A percentile compares a stretch with the other conserved stretches of the same genome.
These are phyloP conservation scores for Phaffomyces antillensis DNA, from an alignment of 805 yeast species.

Conservation along the genomic window DNA sequence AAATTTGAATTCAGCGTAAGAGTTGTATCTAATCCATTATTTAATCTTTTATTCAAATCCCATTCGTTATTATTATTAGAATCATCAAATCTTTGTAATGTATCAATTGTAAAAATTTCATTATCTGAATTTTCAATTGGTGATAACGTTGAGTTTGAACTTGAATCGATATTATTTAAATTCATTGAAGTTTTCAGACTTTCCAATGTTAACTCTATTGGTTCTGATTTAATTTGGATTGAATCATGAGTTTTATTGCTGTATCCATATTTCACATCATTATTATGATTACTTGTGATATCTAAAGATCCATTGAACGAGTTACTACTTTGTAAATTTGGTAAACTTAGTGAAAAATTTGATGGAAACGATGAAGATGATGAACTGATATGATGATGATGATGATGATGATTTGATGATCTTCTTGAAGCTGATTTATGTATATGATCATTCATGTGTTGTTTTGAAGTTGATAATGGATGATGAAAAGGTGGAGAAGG, in stretches of 20 bases:
- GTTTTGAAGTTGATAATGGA: conserved; percentile 11
- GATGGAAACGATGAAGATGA: conserved; percentile 13
- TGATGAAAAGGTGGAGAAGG: conserved; percentile 3
- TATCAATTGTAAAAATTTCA: conserved; percentile 6
- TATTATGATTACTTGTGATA: conserved; percentile 2
- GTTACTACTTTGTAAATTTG: conserved; percentile 6
- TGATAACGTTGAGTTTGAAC: conserved; percentile 2
- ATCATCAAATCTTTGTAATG: conserved; percentile 3
- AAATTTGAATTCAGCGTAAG: no score
- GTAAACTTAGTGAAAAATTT: conserved; percentile 8
- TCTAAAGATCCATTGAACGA: conserved; percentile 7
- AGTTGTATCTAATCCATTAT: no score
- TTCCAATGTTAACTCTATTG: background rate
- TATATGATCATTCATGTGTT: conserved; percentile 15
- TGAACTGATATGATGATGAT: conserved; percentile 1
- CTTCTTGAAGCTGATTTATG: conserved; percentile 12
- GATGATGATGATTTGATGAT: background rate
- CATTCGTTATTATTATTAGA: background rate
- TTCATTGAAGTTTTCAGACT: background rate
- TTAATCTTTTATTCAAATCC: background rate
- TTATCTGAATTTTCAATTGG: conserved; percentile 5
- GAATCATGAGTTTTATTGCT: background rate
- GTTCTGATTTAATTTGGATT: background rate
- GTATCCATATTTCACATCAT: background rate
- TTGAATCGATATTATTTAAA: background rate